Evolutionary conservation across 108 stramenopile species (phyloP), one percentile per base, ranked within the genome.

Genomic region (Hondaea fermentalgiana): DNA sequence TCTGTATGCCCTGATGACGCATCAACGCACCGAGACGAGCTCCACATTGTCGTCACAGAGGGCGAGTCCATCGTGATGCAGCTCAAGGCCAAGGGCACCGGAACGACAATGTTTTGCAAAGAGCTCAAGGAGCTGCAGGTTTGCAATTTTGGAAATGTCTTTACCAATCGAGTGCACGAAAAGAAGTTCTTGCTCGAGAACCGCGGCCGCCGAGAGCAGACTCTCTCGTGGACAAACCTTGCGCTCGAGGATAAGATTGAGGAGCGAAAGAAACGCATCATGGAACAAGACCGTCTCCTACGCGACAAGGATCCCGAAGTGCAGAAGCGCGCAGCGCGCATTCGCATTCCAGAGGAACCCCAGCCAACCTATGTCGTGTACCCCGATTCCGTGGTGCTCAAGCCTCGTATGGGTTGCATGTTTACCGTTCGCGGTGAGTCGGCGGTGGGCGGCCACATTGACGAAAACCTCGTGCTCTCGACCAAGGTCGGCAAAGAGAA

Each of bases 161-260:
- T 94, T 60, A 94, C 93, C n/a, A 72, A 69, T 72, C 60, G 43
- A 57, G 49, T 57, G 55, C 93, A 90, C 87, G 88, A 89, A 51
- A 88, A 90, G 72, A 60, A 90, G 21, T 92, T 95, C 72, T 90
- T 93, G 8, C 91, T 95, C n/a, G 95, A 95, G 88, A 95, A 95
- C 89, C 92, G 92, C 71, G 95, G 95, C 42, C 90, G 95, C 2
- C 92, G 94, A 25, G 92, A 92, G 59, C 92, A 92, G 58, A 45
- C 91, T 8, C 83, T 95, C 45, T 87, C 87, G 47, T 95, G 95
- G 95, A 55, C 91, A 29, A 95, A 95, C 69, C 55, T 87, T 49
- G 93, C 95, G 14, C 29, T 88, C 45, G 69, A 91, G 23, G 90
- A 92, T 25, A 90, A 76, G 25, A 58, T 72, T 35, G 57, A 60